These are phyloP conservation scores for Exophiala xenobiotica DNA, from an alignment of 2,329 filamentous ascomycete species.

Conservation along the genomic window DNA sequence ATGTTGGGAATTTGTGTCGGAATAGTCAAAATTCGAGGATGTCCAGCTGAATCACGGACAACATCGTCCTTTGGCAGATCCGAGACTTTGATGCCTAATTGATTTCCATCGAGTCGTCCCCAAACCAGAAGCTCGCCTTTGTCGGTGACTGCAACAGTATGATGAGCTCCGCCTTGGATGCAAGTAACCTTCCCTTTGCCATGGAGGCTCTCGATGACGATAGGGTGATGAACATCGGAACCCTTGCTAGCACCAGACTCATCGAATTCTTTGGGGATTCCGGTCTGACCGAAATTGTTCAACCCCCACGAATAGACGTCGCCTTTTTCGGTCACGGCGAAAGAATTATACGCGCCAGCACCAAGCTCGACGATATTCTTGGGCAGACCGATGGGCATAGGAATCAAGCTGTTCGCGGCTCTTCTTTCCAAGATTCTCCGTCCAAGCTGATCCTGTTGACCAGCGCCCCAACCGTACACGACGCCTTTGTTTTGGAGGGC, in stretches of 20 bases:
- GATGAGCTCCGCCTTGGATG: conserved; percentile 72
- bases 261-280: conserved; percentile 47
- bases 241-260: conserved; percentile 66
- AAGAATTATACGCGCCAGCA: conserved; percentile 78
- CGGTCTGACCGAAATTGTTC: conserved; percentile 84
- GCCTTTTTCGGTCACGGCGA: conserved; percentile 65
- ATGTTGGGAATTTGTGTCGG: conserved; percentile 63
- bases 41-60: conserved; percentile 60
- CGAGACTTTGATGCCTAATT: conserved; percentile 60
- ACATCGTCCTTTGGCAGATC: conserved; percentile 59
- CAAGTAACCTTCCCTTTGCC: conserved; percentile 58
- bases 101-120: conserved; percentile 60
- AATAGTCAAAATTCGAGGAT: conserved; percentile 68
- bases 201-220: conserved; percentile 64
- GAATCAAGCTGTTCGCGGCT: conserved; percentile 49
- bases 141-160: conserved; percentile 62
- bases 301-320: conserved; percentile 79
- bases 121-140: conserved; percentile 58
- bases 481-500: conserved; percentile 65
- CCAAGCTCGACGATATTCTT: conserved; percentile 58
- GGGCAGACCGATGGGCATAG: conserved; percentile 54
- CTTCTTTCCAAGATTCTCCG: conserved; percentile 60
- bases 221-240: conserved; percentile 70
- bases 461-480: conserved; percentile 70
- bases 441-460: conserved; percentile 69